Percentiles rank a stretch among this genome's conserved stretches.
Conservation (phyloP, 345 rosid genomes). For the Rubroshorea leprosula region DNA sequence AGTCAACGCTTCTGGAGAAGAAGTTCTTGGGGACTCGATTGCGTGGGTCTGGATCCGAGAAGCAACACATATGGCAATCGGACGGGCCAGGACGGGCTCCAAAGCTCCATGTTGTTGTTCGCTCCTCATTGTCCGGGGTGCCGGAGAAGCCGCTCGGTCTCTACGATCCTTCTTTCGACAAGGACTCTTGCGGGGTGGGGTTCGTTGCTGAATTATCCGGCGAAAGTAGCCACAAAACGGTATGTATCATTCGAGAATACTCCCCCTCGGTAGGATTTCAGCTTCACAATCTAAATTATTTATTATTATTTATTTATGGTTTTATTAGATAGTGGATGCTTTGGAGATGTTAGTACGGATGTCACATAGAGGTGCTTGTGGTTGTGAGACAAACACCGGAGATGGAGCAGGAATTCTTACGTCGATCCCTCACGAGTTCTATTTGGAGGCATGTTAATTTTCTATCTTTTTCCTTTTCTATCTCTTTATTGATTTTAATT, state of each 20-base stretch:
- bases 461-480: background rate
- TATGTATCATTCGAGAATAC: constrained; percentile 6
- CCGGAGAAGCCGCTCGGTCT: constrained; percentile 98
- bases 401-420: constrained; percentile 99
- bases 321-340: constrained; percentile 71
- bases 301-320: constrained; percentile 1
- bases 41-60: constrained; percentile 46
- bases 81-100: constrained; percentile 76
- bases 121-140: constrained; percentile 67
- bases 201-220: constrained; percentile 95
- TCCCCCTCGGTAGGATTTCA: too few species aligned
- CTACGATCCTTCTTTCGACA: constrained; percentile 85
- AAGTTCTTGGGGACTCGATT: constrained; percentile 48
- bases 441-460: constrained; percentile 41
- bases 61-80: constrained; percentile 59
- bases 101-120: constrained; percentile 60
- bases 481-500: background rate
- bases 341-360: constrained; percentile 92
- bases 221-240: constrained; percentile 86
- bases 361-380: constrained; percentile 99
- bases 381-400: constrained; percentile 94
- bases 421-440: constrained; percentile 80
- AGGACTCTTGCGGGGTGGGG: constrained; percentile 99
- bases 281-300: background rate
- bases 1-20: constrained; percentile 27